phyloP scores from a whole-genome alignment of 2,329 filamentous ascomycete genomes.

The Diaporthe longicolla region DNA sequence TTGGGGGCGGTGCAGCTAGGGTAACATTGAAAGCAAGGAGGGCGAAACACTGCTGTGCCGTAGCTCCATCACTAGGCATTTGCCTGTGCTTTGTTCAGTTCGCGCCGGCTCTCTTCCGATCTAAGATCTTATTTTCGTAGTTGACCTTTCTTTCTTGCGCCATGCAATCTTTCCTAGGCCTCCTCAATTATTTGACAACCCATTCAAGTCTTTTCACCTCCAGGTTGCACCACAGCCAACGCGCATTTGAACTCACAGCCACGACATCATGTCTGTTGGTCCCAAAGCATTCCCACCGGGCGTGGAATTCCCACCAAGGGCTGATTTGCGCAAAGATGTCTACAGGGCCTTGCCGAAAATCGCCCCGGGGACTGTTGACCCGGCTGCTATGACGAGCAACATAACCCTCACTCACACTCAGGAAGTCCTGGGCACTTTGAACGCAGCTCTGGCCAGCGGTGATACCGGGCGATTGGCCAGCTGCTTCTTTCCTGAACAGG shows the following conservation, averaged over 20 bases:
- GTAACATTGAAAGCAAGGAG: no score
- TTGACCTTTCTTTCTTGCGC: not conserved
- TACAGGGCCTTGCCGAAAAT: constrained; percentile 31
- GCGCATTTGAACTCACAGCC: not conserved
- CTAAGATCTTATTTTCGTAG: not conserved
- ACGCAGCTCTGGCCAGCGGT: constrained; percentile 42
- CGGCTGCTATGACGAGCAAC: constrained; percentile 7
- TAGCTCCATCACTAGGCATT: no score
- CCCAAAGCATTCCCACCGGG: not conserved
- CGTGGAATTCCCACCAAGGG: constrained; percentile 10
- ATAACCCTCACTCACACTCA: constrained; percentile 35
- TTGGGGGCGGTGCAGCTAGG: no score
- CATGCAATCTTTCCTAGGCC: not conserved
- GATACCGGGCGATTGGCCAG: not conserved
- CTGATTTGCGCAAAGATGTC: constrained; percentile 32
- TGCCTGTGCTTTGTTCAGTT: no score
- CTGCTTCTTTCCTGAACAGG: constrained; percentile 43
- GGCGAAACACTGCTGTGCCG: no score
- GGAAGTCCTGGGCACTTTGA: constrained; percentile 41
- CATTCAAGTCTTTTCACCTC: not conserved
- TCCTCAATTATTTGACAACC: not conserved
- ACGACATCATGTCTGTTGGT: not conserved
- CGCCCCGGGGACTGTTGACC: constrained; percentile 18
- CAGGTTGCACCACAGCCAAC: not conserved
- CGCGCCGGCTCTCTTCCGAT: no score